phyloP scores from a whole-genome alignment of 192 early-diverging fungal species.

The Linderina pennispora region DNA sequence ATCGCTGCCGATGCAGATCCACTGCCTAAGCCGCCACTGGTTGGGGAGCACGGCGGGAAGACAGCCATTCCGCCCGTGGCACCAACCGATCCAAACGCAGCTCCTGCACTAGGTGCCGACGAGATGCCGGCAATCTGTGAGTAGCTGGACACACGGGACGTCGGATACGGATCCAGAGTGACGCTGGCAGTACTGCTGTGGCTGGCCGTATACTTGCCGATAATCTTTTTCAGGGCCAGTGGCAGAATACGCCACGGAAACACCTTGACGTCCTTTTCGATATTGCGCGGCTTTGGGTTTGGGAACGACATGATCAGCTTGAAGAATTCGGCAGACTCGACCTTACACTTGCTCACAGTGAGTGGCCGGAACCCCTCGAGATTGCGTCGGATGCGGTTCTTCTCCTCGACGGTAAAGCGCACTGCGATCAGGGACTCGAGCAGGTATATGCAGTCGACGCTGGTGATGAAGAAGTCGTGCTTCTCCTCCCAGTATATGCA shows the following conservation, averaged over 20 bases:
- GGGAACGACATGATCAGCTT: constrained; percentile 77
- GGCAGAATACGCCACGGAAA: constrained; percentile 72
- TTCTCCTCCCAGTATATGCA: constrained; percentile 75
- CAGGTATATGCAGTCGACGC: constrained; percentile 72
- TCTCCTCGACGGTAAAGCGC: constrained; percentile 74
- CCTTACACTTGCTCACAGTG: constrained; percentile 71
- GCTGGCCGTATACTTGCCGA: constrained; percentile 60
- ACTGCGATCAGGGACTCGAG: constrained; percentile 69
- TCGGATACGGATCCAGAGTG: constrained; percentile 15
- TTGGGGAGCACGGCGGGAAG: constrained; percentile 9
- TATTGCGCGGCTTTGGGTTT: constrained; percentile 77
- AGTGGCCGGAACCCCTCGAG: constrained; percentile 72
- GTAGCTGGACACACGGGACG: constrained; percentile 10
- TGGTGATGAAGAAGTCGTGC: constrained; percentile 72
- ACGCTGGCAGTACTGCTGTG: constrained; percentile 31
- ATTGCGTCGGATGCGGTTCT: constrained; percentile 83
- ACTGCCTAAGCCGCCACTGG: constrained; percentile 6
- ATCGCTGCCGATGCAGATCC: constrained; percentile 19
- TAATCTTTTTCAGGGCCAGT: constrained; percentile 69
- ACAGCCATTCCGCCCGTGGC: constrained; percentile 25
- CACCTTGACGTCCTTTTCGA: constrained; percentile 86
- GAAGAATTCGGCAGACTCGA: constrained; percentile 74
- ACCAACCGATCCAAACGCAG: too few relatives aligned
- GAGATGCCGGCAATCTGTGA: constrained; percentile 17
- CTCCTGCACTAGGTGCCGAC: too few relatives aligned